Base-by-base conservation (phyloP, 2,329 filamentous ascomycete species). In the Penicillium crustosum region DNA sequence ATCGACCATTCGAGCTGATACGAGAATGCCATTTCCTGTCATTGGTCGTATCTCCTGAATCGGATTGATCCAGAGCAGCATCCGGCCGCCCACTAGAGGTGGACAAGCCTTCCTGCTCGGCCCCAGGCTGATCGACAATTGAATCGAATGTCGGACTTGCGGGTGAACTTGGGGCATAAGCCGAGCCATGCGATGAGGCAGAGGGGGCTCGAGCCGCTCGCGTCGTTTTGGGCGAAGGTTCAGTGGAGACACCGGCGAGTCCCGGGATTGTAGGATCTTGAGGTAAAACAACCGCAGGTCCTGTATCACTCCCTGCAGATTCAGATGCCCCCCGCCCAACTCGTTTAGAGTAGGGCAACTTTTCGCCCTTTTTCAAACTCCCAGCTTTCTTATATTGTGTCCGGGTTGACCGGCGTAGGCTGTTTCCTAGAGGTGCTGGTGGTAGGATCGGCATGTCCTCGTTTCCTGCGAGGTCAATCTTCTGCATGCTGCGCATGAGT, bases 361-460 rank as follows among this genome's bases (percentile, higher is more conserved):
- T 84, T 59, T 94, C 89, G 25, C 90, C 89, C 64, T 88, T 90
- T 50, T 89, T 88, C 61, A 96, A 75, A 77, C 93, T 97, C 35
- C 93, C 93, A 57, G 54, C 49, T 48, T 90, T 91, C 67, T 93
- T 83, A 73, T 97, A 97, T 27, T 90, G 93, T 6, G 94, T 99
- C 54, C 91, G 85, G 21, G 92, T 99, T 13, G 94, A 97, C 61
- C 94, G 86, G 66, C 94, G 89, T 49, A 99, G 78, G 33, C 91
- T 90, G 73, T 89, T 86, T 4, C 91, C 91, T 1, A 87, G 86
- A 21, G 89, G 78, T 55, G 83, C 86, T 57, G 89, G 84, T 1
- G 92, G 90, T 42, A 97, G 78, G 62, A 97, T 96, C 7, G 93
- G 92, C 78, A 89, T 88, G 70, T 97, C 93, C 41, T 91, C 90